Conservation (phyloP, 306 rosid genomes). For the Comarum palustre region DNA sequence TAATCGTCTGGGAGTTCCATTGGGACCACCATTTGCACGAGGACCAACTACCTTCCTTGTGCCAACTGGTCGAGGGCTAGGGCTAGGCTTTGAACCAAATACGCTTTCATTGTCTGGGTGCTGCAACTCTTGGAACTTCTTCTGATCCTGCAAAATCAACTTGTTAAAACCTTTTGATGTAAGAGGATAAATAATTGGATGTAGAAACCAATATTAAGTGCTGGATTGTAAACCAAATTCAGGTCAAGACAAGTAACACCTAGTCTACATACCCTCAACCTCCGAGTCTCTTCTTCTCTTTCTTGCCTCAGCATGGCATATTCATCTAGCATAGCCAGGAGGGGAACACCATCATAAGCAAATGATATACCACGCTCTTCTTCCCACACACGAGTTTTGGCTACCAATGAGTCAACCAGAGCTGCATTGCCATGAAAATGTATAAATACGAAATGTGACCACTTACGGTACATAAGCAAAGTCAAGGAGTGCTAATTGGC, state of each 20-base stretch:
- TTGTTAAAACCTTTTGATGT: neutral
- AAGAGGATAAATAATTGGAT: neutral
- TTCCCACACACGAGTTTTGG: constrained; percentile 96
- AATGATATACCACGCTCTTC: constrained; percentile 79
- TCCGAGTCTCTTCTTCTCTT: constrained; percentile 94
- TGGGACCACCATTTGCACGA: constrained; percentile 76
- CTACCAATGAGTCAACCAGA: constrained; percentile 84
- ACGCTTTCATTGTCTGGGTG: constrained; percentile 72
- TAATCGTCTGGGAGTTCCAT: constrained; percentile 85
- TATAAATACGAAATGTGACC: neutral
- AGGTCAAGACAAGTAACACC: constrained; percentile 8
- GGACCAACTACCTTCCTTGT: constrained; percentile 77
- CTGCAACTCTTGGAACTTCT: constrained; percentile 75
- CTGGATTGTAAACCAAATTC: neutral
- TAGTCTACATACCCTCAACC: constrained; percentile 55
- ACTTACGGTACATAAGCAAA: constrained; percentile 4
- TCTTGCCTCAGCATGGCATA: constrained; percentile 98
- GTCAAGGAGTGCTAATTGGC: constrained; percentile 15
- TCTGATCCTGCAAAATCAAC: constrained; percentile 68
- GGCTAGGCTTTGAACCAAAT: constrained; percentile 72
- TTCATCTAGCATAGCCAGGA: constrained; percentile 96
- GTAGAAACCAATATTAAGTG: constrained; percentile 4
- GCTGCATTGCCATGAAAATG: constrained; percentile 53
- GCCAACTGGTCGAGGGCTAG: constrained; percentile 77
- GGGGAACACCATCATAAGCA: constrained; percentile 91